A percentile compares a stretch with the other conserved stretches of the same genome.
phyloP scores from a whole-genome alignment of 2,329 filamentous ascomycete species.

The Colletotrichum scovillei region DNA sequence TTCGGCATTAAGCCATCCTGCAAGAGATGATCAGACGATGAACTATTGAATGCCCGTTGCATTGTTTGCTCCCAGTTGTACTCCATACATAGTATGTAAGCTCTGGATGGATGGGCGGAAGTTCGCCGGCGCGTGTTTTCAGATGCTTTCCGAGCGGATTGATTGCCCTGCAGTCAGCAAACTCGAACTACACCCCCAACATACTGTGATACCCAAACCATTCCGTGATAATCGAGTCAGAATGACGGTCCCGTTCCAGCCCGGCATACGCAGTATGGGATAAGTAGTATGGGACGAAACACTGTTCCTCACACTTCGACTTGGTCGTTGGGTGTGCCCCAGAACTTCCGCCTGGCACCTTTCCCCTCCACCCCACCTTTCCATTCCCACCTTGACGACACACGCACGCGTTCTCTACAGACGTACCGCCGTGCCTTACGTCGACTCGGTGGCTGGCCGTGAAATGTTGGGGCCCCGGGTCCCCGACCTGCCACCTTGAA shows the following conservation, averaged over 20 bases:
- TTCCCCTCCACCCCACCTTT: background rate
- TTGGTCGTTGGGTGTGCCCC: constrained; percentile 7
- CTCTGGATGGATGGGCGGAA: constrained; percentile 5
- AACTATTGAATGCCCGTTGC: background rate
- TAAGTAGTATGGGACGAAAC: constrained; percentile 6
- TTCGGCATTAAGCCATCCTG: background rate
- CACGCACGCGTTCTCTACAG: background rate
- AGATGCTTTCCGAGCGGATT: background rate
- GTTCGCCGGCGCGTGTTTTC: background rate
- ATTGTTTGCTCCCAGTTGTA: background rate
- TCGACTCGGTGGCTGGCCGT: background rate
- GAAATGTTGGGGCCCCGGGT: background rate
- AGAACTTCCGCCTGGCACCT: background rate
- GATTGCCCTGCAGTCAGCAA: background rate
- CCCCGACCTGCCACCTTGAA: constrained; percentile 20
- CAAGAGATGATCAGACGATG: background rate
- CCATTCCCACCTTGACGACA: constrained; percentile 21
- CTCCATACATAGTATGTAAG: no score
- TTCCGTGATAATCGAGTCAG: constrained; percentile 20
- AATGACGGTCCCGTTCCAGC: background rate
- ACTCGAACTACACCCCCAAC: background rate
- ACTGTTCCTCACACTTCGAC: background rate
- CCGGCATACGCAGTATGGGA: background rate
- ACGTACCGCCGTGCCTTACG: background rate
- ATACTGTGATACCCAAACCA: background rate